Evolutionary conservation across 495 filamentous ascomycete genomes (phyloP).

Genomic region (Baudoinia panamericana): DNA sequence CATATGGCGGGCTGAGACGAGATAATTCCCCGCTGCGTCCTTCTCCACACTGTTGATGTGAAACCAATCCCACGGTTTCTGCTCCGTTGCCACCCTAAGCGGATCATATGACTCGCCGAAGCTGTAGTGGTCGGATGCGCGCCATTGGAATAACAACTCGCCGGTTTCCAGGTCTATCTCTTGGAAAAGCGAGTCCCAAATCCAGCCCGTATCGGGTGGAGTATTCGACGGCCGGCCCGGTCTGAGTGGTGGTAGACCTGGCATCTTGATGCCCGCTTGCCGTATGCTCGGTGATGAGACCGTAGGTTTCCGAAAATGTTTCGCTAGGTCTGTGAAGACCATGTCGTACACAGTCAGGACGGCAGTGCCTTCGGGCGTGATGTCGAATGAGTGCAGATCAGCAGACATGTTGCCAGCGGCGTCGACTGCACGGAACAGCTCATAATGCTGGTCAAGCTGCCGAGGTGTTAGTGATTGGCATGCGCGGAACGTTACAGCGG

Average conservation of each 20-base stretch:
- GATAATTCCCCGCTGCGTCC: conserved; percentile 19
- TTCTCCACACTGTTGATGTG: conserved; percentile 29
- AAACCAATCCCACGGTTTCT: conserved; percentile 24
- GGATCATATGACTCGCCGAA: conserved; percentile 19
- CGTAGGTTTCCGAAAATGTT: too few species aligned
- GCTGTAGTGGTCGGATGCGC: conserved; percentile 29
- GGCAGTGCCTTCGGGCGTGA: conserved; percentile 19
- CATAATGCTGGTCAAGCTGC: conserved; percentile 39
- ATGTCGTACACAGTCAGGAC: conserved; percentile 23
- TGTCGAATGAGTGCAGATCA: conserved; percentile 19
- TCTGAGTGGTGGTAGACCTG: too few species aligned
- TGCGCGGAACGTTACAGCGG: too few species aligned
- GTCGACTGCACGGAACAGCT: conserved; percentile 32
- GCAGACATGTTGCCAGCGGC: conserved; percentile 23
- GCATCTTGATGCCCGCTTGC: too few species aligned
- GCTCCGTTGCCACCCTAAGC: conserved; percentile 3
- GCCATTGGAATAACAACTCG: conserved; percentile 30
- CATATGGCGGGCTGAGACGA: conserved; percentile 20
- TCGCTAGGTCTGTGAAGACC: conserved; percentile 1
- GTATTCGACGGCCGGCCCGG: too few species aligned
- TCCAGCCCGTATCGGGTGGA: conserved; percentile 18
- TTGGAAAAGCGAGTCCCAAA: conserved; percentile 24
- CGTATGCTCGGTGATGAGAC: too few species aligned
- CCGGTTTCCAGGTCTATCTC: conserved; percentile 23
- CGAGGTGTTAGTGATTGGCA: too few species aligned